A percentile compares a stretch with the other conserved stretches of the same genome.
These are phyloP conservation scores for Russula ochroleuca DNA, from an alignment of 768 basidiomycete species.

Conservation along the genomic window DNA sequence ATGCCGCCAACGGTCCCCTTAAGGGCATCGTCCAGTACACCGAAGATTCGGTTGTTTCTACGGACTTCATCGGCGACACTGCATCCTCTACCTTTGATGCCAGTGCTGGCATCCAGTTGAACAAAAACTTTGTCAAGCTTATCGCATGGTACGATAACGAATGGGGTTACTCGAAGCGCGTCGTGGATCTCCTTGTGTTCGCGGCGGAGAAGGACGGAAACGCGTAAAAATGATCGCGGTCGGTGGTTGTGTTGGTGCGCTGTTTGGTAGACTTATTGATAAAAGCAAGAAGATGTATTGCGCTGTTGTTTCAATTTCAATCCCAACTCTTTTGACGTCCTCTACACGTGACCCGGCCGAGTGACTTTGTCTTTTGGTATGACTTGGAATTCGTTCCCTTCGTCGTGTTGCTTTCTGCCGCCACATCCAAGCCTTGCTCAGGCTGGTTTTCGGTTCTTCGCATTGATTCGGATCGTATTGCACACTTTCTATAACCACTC, in stretches of 20 bases:
- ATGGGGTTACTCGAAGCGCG: constrained; percentile 91
- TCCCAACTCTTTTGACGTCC: background rate
- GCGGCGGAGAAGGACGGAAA: constrained; percentile 67
- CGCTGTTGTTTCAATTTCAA: constrained; percentile 8
- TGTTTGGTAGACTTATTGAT: constrained; percentile 23
- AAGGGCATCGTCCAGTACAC: constrained; percentile 86
- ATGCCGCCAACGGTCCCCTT: constrained; percentile 63
- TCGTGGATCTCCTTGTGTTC: constrained; percentile 82
- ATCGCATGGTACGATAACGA: constrained; percentile 96
- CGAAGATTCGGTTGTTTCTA: constrained; percentile 88
- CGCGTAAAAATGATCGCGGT: constrained; percentile 18
- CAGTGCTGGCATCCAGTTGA: constrained; percentile 86
- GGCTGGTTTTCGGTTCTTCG: constrained; percentile 13
- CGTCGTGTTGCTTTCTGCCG: constrained; percentile 23
- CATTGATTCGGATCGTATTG: constrained; percentile 10
- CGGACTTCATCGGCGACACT: constrained; percentile 80
- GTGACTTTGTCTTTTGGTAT: constrained; percentile 13
- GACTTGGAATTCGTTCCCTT: constrained; percentile 2
- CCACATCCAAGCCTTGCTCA: constrained; percentile 13
- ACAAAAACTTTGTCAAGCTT: constrained; percentile 92
- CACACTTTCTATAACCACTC: constrained; percentile 15
- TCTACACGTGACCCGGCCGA: constrained; percentile 16
- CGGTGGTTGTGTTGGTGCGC: background rate
- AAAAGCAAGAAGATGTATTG: constrained; percentile 16
- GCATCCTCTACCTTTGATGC: constrained; percentile 93